These are phyloP conservation scores for Inga oerstediana DNA, from an alignment of 306 rosid species.

Conservation along the genomic window DNA sequence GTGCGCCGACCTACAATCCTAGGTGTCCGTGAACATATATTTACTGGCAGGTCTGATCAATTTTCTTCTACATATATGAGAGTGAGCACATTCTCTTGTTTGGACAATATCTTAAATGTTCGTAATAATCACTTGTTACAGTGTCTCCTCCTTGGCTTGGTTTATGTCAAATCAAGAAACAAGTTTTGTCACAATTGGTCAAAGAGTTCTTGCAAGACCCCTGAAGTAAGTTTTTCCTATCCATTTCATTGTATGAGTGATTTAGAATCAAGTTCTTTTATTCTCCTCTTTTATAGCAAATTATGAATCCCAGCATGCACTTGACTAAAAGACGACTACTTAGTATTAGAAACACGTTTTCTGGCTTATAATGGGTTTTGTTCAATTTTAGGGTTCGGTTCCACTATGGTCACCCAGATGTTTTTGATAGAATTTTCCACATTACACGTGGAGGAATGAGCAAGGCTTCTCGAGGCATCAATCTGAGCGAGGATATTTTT, in stretches of 20 bases:
- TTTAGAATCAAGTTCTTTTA: slow-evolving; percentile 1
- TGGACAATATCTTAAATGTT: slow-evolving; percentile 7
- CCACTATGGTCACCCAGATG: slow-evolving; percentile 99
- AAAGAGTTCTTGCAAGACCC: slow-evolving; percentile 98
- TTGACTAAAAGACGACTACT: background rate
- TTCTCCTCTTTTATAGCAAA: slow-evolving; percentile 17
- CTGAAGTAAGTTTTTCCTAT: slow-evolving; percentile 66
- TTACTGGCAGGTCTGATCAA: slow-evolving; percentile 88
- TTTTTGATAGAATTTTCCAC: slow-evolving; percentile 95
- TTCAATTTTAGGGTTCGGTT: slow-evolving; percentile 78
- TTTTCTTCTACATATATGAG: slow-evolving; percentile 18
- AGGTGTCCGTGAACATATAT: slow-evolving; percentile 98
- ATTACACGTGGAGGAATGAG: slow-evolving; percentile 99
- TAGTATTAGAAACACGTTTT: background rate
- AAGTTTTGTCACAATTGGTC: slow-evolving; percentile 94
- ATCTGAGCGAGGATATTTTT: slow-evolving; percentile 97
- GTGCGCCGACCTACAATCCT: slow-evolving; percentile 91
- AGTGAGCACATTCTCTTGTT: slow-evolving; percentile 23
- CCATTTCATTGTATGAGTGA: slow-evolving; percentile 26
- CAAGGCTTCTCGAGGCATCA: slow-evolving; percentile 95
- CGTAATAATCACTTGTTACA: slow-evolving; percentile 41
- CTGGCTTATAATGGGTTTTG: slow-evolving; percentile 22
- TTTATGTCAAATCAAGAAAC: slow-evolving; percentile 99
- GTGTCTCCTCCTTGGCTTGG: slow-evolving; percentile 99
- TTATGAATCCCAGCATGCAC: background rate